Conservation (phyloP, 2,329 filamentous ascomycete species). For the Hypoxylon sp. region DNA sequence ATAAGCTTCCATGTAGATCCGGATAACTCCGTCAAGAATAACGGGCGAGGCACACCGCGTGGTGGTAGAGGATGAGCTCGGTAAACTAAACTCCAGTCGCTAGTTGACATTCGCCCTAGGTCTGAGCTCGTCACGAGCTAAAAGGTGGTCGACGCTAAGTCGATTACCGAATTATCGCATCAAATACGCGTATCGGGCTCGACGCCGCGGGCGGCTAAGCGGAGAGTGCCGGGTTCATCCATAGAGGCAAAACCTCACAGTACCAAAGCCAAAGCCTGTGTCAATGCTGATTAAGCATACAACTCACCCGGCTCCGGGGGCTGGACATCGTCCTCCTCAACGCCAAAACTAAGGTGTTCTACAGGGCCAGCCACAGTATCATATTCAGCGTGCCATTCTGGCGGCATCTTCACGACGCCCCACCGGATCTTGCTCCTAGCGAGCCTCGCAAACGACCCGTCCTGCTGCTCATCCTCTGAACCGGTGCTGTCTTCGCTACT, state of each 20-base stretch:
- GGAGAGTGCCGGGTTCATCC: background rate
- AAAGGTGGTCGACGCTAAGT: background rate
- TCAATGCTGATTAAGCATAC: constrained; percentile 35
- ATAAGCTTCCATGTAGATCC: background rate
- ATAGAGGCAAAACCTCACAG: background rate
- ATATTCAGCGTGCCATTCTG: constrained; percentile 37
- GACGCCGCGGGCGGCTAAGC: background rate
- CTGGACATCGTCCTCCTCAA: constrained; percentile 37
- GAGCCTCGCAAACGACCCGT: constrained; percentile 28
- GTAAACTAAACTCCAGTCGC: background rate
- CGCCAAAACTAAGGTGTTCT: constrained; percentile 43
- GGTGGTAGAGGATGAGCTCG: background rate
- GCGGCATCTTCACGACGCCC: constrained; percentile 44
- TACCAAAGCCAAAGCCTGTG: background rate
- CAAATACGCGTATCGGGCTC: background rate
- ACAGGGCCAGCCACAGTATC: constrained; percentile 24
- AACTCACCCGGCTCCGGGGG: constrained; percentile 31
- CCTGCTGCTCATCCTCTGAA: constrained; percentile 3
- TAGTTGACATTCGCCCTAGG: background rate
- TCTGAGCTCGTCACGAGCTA: background rate
- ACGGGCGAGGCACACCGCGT: background rate
- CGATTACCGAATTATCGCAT: background rate
- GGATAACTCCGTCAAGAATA: too few species aligned
- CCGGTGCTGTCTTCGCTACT: constrained; percentile 9
- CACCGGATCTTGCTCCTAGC: constrained; percentile 42